These are phyloP conservation scores for Multifurca ochricompacta DNA, from an alignment of 768 basidiomycete species.

Conservation along the genomic window DNA sequence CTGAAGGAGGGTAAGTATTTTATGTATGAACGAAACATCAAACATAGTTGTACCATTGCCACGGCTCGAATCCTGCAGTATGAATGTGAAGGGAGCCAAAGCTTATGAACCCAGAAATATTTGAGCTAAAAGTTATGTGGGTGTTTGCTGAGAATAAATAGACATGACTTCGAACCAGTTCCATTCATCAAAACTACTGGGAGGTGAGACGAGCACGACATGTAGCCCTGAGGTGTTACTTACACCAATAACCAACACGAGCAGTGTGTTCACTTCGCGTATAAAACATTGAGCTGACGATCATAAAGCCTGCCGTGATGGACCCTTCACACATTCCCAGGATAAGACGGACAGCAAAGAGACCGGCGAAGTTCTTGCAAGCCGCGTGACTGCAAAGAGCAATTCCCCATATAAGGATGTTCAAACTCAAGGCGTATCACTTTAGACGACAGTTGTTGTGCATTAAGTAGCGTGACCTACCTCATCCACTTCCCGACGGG, in stretches of 20 bases:
- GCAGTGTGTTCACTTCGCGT: constrained; percentile 62
- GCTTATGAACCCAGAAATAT: constrained; percentile 64
- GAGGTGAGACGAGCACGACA: constrained; percentile 3
- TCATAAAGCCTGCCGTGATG: constrained; percentile 70
- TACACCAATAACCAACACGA: constrained; percentile 72
- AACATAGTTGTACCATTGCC: constrained; percentile 51
- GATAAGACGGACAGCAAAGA: constrained; percentile 56
- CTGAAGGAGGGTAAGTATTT: constrained; percentile 24
- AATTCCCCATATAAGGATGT: constrained; percentile 60
- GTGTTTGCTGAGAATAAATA: not conserved
- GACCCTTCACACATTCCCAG: constrained; percentile 67
- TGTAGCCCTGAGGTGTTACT: constrained; percentile 29
- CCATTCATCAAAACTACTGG: constrained; percentile 65
- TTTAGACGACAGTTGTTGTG: not conserved
- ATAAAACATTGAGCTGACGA: constrained; percentile 74
- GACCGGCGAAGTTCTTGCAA: constrained; percentile 58
- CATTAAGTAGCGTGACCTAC: constrained; percentile 28
- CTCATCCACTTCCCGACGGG: constrained; percentile 81
- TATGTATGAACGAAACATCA: not conserved
- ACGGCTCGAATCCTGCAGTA: constrained; percentile 50
- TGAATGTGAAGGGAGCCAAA: constrained; percentile 60
- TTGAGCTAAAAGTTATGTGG: constrained; percentile 38
- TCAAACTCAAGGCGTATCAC: constrained; percentile 35
- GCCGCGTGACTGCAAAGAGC: constrained; percentile 57
- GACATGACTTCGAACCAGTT: constrained; percentile 36